Evolutionary conservation across 164 flowering plant genomes (phyloP), one percentile per base, ranked within the genome.

Genomic region (Umbilicus rupestris): DNA sequence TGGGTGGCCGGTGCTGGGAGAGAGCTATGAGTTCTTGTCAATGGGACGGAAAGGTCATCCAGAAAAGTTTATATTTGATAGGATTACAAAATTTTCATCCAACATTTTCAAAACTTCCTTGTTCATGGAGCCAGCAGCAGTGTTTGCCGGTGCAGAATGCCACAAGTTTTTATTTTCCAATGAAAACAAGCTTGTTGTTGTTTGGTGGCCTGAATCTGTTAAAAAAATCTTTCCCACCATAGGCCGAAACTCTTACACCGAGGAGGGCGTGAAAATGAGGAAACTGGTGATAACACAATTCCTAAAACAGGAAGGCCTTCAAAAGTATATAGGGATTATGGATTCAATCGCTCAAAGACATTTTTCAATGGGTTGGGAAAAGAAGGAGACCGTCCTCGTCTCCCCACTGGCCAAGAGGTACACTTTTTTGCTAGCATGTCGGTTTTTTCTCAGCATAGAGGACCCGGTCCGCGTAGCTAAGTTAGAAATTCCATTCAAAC

Each of bases 91-190:
- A 9, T 66, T n/a, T 64, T 70, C 73, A 4, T 63, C 69, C 37
- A 35, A 35, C 1, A 35, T 35, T 35, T 70, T 70, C 67, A 67
- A 52, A 20, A 72, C 74, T 37, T 62, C 63, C 16, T 39, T 72
- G 11, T 47, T 72, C 3, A 59, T 59, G 6, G 42, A 72, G n/a
- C 52, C 42, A 1, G 59, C 67, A 0, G 67, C 47, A 0, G 70
- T 74, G 4, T 42, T 74, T 2, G 72, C 75, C 17, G 80, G 77
- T 3, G 63, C 80, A 0, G 45, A 57, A 0, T 74, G 75, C 1
- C 71, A 77, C 73, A 74, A 74, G 46, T 77, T 73, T 45, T 66
- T 77, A 66, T 77, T 71, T 65, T 73, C 79, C 0, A 73, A 73
- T 39, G 75, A 73, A 47, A 67, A 69, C 64, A 77, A 69, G 29